Conservation (phyloP, 164 flowering plant species). For the Vitis riparia region DNA sequence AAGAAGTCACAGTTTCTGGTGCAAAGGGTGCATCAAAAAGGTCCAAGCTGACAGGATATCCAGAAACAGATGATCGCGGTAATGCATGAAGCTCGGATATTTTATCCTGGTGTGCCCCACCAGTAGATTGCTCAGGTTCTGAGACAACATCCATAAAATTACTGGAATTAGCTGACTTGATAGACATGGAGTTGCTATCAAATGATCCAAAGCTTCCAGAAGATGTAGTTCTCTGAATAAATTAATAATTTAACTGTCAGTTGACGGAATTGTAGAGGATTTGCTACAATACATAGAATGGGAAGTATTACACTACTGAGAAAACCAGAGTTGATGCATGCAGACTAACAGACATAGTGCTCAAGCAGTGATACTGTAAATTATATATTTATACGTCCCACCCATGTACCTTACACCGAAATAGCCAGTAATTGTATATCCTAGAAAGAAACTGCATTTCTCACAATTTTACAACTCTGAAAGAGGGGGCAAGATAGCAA, state of each 20-base stretch:
- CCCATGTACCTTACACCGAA: no score
- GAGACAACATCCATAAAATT: conserved; percentile 34
- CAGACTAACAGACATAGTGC: not conserved
- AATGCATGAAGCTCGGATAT: conserved; percentile 23
- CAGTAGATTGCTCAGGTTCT: conserved; percentile 45
- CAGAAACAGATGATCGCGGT: conserved; percentile 32
- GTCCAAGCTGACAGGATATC: conserved; percentile 33
- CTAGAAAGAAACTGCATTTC: no score
- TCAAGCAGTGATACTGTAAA: not conserved
- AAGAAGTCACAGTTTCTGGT: conserved; percentile 26
- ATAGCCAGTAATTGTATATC: no score
- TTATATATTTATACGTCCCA: not conserved
- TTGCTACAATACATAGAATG: not conserved
- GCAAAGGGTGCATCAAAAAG: conserved; percentile 35
- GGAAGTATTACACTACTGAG: not conserved
- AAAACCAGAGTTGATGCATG: not conserved
- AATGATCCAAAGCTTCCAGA: conserved; percentile 62
- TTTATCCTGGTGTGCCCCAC: conserved; percentile 26
- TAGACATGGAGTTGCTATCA: conserved; percentile 62
- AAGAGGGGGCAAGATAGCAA: no score
- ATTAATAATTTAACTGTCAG: conserved; percentile 7
- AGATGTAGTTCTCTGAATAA: conserved; percentile 69
- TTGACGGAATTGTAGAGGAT: no score
- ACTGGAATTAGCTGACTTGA: conserved; percentile 45
- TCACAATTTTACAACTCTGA: no score